Conservation (phyloP, 768 basidiomycete genomes). For the Mycena amicta region DNA sequence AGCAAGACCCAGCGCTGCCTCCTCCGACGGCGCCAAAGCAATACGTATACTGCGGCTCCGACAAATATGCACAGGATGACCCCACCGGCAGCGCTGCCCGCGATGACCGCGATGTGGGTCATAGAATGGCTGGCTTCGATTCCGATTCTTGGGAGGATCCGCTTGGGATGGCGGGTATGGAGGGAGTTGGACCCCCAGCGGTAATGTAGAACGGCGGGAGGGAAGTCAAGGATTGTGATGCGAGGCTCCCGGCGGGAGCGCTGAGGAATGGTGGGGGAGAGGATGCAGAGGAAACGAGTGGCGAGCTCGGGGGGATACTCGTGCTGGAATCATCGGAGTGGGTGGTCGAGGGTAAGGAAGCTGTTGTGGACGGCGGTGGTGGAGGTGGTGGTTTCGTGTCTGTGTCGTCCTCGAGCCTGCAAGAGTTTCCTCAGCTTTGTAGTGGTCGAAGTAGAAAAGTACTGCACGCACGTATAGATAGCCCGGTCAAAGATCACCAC, state of each 20-base stretch:
- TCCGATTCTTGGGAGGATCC: neutral
- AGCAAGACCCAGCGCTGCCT: neutral
- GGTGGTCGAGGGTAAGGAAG: neutral
- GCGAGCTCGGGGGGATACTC: neutral
- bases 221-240: neutral
- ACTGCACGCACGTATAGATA: conserved; percentile 23
- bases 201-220: neutral
- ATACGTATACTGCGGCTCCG: neutral
- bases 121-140: neutral
- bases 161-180: neutral
- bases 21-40: conserved; percentile 1
- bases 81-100: conserved; percentile 1
- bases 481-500: conserved; percentile 25
- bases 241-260: neutral
- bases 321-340: too few species aligned
- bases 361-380: neutral
- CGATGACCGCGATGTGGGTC: conserved; percentile 1
- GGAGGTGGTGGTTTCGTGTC: too few species aligned
- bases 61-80: conserved; percentile 6
- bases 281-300: too few species aligned
- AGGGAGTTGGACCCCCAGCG: neutral
- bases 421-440: neutral
- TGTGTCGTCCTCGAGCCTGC: neutral
- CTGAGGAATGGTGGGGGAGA: neutral
- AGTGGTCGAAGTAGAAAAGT: neutral